Evolutionary conservation across 805 yeast genomes (phyloP), one percentile per base, ranked within the genome.

Genomic region (Candida michaelii): DNA sequence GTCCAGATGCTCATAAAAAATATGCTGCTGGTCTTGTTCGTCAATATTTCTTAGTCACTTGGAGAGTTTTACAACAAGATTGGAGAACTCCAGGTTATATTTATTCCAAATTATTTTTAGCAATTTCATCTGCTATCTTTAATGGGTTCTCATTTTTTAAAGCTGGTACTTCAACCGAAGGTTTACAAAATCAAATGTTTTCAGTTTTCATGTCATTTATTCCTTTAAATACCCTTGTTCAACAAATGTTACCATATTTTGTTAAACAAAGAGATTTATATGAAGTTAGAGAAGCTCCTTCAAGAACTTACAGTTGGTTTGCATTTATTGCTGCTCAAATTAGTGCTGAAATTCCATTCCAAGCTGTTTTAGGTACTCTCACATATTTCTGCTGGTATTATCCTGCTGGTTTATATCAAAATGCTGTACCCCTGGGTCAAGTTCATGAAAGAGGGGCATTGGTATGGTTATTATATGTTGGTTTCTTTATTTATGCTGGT

Each of bases 141-240:
- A 76, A 82, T 48, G 95, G 95, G 32, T 86, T 86, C 60, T 69
- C 80, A 0, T 86, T 81, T 63, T 82, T 76, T 63, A 82, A 80
- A 46, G 85, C 89, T 27, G 60, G 59, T 43, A 73, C 72, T 8
- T 74, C 88, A 11, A 58, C 73, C 35, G 88, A 67, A 63, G 74
- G 73, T 29, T 58, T 69, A 54, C 96, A 89, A 62, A 86, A 87
- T 63, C 93, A 74, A 47, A 68, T 76, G 69, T 71, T 75, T 43
- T 62, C 79, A 23, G 63, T 73, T 34, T 76, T 76, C 59, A 73
- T 71, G 73, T 61, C 60, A 40, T 52, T 63, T 43, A 62, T 71
- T 40, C 67, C 67, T 18, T 66, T 68, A 49, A 56, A 60, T 35
- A 67, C 76, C 8, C 47, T 71, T 45, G 60, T 69, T 36, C 70